Evolutionary conservation across 192 early-diverging fungal genomes (phyloP), one percentile per base, ranked within the genome.

Genomic region (Coemansia sp.): DNA sequence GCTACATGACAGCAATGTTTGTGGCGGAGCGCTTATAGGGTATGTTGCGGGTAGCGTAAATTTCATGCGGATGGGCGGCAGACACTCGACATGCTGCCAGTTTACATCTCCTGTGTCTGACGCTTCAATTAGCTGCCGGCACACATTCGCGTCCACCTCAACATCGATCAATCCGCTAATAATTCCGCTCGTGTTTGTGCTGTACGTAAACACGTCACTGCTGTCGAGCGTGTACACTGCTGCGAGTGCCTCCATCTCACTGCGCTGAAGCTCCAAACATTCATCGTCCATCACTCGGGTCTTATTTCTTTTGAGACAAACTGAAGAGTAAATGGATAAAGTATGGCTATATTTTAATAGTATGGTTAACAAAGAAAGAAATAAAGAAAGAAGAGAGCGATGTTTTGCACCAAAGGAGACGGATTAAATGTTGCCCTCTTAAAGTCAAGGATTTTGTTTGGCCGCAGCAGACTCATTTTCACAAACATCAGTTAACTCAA

Each of bases 161-260:
- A 20, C n/a, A 48, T 48, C 18, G 7, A 48, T 48, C 1, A 18
- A 48, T 5, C 47, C 47, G 47, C 47, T 9, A 18, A 48, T 48
- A 3, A 2, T 48, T 5, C 18, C 18, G 20, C 18, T 17, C 3
- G 0, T 18, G 0, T 3, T 7, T 2, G 47, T 48, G 20, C 47
- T 48, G 31, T 18, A 56, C 11, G 55, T 5, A 36, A 56, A 56
- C 7, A 11, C n/a, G 5, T n/a, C 28, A 17, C 31, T 17, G 21
- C 40, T 44, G 3, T 44, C 40, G 3, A 14, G 14, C 14, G 28
- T 57, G 68, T 70, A 70, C 25, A 70, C 63, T 15, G 68, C 68
- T 0, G 36, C 37, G 26, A 70, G 48, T 4, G 61, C 68, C 23
- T 64, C 57, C 68, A 70, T 70, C 51, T 70, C 68, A 28, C 49